phyloP scores from a whole-genome alignment of 1,284 basidiomycete genomes.

The Gymnopus androsaceus region DNA sequence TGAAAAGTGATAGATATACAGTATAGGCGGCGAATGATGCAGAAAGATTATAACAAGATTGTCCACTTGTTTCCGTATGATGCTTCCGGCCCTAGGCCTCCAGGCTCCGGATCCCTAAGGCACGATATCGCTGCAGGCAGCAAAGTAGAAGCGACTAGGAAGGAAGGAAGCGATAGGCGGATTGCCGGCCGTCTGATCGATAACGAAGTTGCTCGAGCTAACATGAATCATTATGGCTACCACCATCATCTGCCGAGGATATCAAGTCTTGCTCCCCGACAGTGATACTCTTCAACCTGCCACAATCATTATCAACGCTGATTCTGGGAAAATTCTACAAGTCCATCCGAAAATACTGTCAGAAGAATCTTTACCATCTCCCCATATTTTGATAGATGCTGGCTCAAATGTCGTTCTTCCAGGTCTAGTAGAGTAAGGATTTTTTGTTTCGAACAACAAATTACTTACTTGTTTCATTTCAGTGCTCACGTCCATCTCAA shows the following conservation, averaged over 20 bases:
- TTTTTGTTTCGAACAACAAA: not conserved
- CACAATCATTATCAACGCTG: constrained; percentile 66
- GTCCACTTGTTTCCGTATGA: too few relatives aligned
- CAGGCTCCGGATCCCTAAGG: too few relatives aligned
- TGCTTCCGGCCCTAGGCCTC: too few relatives aligned
- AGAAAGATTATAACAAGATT: too few relatives aligned
- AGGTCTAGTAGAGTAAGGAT: constrained; percentile 80
- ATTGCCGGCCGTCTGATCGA: too few relatives aligned
- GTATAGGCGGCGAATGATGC: too few relatives aligned
- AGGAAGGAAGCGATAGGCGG: too few relatives aligned
- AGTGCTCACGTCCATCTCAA: constrained; percentile 93
- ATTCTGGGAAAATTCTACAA: constrained; percentile 68
- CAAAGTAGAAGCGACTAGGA: too few relatives aligned
- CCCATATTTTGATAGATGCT: constrained; percentile 56
- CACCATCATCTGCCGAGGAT: constrained; percentile 43
- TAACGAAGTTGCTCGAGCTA: too few relatives aligned
- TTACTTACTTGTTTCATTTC: not conserved
- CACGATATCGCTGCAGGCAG: too few relatives aligned
- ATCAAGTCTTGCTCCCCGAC: constrained; percentile 62
- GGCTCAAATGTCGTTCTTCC: constrained; percentile 73
- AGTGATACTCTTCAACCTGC: constrained; percentile 57
- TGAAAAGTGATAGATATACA: too few relatives aligned
- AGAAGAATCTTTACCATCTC: constrained; percentile 37
- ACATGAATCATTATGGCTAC: not conserved
- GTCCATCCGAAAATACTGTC: constrained; percentile 41